phyloP scores from a whole-genome alignment of 345 rosid genomes.

The Melastoma malabathricum region DNA sequence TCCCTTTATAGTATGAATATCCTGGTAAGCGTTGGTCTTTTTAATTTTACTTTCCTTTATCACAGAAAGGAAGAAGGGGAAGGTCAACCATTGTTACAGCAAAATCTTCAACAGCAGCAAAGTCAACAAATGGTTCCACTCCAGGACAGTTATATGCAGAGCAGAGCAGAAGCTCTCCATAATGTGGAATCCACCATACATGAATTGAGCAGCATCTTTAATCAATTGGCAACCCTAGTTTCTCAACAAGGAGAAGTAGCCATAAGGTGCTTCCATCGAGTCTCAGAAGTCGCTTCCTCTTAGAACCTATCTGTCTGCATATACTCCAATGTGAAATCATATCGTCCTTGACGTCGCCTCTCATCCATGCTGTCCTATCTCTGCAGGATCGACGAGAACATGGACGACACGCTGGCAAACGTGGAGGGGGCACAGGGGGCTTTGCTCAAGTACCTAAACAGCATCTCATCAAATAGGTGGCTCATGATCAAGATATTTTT shows the following conservation, averaged over 20 bases:
- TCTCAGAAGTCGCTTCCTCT: not conserved
- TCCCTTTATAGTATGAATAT: too few relatives aligned
- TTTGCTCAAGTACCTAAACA: constrained; percentile 28
- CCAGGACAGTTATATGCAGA: constrained; percentile 57
- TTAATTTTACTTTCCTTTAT: not conserved
- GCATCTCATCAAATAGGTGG: constrained; percentile 35
- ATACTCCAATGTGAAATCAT: too few relatives aligned
- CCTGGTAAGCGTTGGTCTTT: too few relatives aligned
- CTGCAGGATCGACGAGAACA: constrained; percentile 35
- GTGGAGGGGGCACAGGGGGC: constrained; percentile 40
- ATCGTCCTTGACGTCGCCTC: too few relatives aligned
- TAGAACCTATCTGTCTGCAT: too few relatives aligned
- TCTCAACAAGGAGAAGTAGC: constrained; percentile 64
- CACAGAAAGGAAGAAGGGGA: constrained; percentile 39
- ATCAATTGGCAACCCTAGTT: constrained; percentile 47
- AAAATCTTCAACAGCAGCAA: constrained; percentile 28
- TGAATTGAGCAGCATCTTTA: constrained; percentile 42
- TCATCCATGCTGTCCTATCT: not conserved
- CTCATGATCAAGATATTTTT: constrained; percentile 37
- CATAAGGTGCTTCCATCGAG: constrained; percentile 25
- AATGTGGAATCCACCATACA: constrained; percentile 62
- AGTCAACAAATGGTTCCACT: constrained; percentile 37
- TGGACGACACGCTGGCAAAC: constrained; percentile 28
- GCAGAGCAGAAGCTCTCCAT: constrained; percentile 61
- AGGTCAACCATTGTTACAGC: constrained; percentile 35